Evolutionary conservation across 2,329 filamentous ascomycete species (phyloP), one percentile per base, ranked within the genome.

Genomic region (Sphaceloma murrayae): DNA sequence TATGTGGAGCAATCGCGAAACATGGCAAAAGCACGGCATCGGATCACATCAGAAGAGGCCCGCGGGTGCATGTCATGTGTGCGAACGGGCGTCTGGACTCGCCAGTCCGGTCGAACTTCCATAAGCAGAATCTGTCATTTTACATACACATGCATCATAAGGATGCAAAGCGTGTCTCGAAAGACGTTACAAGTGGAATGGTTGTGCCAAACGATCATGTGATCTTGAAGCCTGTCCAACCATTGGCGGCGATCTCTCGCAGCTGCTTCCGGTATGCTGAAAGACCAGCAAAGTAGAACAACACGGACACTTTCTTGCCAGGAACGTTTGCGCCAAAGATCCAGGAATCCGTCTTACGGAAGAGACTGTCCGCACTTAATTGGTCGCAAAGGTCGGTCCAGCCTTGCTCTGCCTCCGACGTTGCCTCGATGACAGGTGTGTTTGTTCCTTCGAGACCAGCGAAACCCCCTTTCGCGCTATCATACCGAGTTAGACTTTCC

Each of bases 271-370:
- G 27, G 32, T 53, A 53, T 4, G 30, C 17, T 18, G 34, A 21
- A n/a, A 53, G 13, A 2, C 51, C 51, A 21, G 40, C 49, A 31
- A 53, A 53, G 38, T 50, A 53, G 32, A 50, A 53, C 36, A 49
- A 43, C 17, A 52, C 36, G 8, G 45, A 27, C 14, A 34, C 27
- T 27, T 31, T 39, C 46, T 58, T 58, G 2, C 56, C 56, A 5
- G 51, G 31, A 5, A 58, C 36, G 38, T 59, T 59, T 5, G 45
- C 26, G 2, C 52, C 52, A 47, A 55, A 54, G 16, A 57, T 54
- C 56, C 56, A 58, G 5, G 53, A 54, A 13, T 51, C 45, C 16
- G 43, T 47, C 42, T 45, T 47, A 31, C 48, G 29, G 40, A 57
- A 57, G 24, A 58, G 39, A 34, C 51, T 55, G 4, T 46, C 45